These are phyloP conservation scores for Trichoderma asperellum DNA, from an alignment of 2,329 filamentous ascomycete genomes.

Conservation along the genomic window DNA sequence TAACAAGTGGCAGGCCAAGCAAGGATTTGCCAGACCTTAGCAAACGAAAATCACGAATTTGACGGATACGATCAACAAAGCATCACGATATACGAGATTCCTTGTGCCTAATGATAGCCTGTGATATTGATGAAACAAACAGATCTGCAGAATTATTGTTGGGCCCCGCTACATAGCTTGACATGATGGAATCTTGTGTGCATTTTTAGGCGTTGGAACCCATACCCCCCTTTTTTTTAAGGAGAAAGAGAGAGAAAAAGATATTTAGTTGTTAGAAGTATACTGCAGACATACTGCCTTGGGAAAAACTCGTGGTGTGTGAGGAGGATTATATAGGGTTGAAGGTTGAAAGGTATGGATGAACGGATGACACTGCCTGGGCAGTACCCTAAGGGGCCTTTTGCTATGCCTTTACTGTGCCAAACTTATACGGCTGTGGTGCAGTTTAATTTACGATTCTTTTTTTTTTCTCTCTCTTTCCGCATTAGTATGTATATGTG, in stretches of 20 bases:
- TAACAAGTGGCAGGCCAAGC: conserved; percentile 35
- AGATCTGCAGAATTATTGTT: neutral
- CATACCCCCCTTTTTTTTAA: conserved; percentile 38
- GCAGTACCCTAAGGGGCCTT: neutral
- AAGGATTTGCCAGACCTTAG: conserved; percentile 40
- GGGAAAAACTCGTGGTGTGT: conserved; percentile 23
- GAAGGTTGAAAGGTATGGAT: conserved; percentile 24
- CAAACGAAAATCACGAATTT: conserved; percentile 25
- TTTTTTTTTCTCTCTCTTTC: neutral
- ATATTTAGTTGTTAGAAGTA: conserved; percentile 30
- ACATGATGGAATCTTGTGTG: conserved; percentile 31
- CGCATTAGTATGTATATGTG: neutral
- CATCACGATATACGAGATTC: conserved; percentile 20
- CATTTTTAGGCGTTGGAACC: conserved; percentile 43
- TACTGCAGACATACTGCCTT: conserved; percentile 24
- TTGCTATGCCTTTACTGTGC: conserved; percentile 24
- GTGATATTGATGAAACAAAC: conserved; percentile 24
- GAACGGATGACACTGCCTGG: conserved; percentile 11
- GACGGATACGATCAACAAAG: conserved; percentile 13
- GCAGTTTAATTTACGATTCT: neutral
- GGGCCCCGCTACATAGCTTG: conserved; percentile 3
- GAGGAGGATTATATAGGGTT: conserved; percentile 19
- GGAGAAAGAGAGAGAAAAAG: conserved; percentile 9
- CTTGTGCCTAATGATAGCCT: conserved; percentile 15
- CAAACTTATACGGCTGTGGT: conserved; percentile 10